Percentiles rank a stretch among this genome's conserved stretches.
These are phyloP conservation scores for Fusarium euwallaceae DNA, from an alignment of 2,329 filamentous ascomycete genomes.

Conservation along the genomic window DNA sequence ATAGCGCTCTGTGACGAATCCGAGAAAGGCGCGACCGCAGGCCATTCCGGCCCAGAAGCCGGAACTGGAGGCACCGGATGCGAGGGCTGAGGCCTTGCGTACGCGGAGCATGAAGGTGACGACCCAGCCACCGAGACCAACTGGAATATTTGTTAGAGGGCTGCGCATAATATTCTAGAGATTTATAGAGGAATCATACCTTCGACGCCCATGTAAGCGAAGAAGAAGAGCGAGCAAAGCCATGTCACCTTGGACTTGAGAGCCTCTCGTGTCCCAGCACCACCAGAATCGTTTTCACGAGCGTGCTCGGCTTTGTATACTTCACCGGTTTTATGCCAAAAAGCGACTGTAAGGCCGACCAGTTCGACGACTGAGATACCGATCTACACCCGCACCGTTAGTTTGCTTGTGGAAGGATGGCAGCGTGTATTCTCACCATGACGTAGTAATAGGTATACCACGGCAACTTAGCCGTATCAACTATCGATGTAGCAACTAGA, in stretches of 20 bases:
- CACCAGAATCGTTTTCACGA: slow-evolving; percentile 28
- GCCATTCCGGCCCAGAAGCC: slow-evolving; percentile 87
- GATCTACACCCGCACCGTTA: slow-evolving; percentile 43
- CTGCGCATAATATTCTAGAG: rapidly evolving
- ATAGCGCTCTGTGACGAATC: slow-evolving; percentile 76
- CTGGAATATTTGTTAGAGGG: slow-evolving; percentile 39
- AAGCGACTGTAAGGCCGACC: slow-evolving; percentile 62
- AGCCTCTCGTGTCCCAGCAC: slow-evolving; percentile 52
- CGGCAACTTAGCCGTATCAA: slow-evolving; percentile 67
- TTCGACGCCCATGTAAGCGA: slow-evolving; percentile 81
- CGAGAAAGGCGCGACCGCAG: slow-evolving; percentile 73
- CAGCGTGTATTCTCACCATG: slow-evolving; percentile 65
- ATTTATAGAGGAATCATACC: slow-evolving; percentile 45
- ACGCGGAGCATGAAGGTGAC: slow-evolving; percentile 84
- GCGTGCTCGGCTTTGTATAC: slow-evolving; percentile 62
- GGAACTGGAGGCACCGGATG: slow-evolving; percentile 78
- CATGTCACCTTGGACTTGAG: slow-evolving; percentile 70
- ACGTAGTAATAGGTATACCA: slow-evolving; percentile 81
- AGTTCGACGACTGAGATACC: slow-evolving; percentile 69
- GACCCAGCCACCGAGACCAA: slow-evolving; percentile 82
- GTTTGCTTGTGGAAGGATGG: not conserved
- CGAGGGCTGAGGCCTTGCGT: slow-evolving; percentile 73
- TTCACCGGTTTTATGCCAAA: slow-evolving; percentile 70
- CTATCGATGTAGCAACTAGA: slow-evolving; percentile 75
- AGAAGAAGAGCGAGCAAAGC: slow-evolving; percentile 76